Evolutionary conservation across 345 rosid species (phyloP).

Genomic region (Anastatica hierochuntica): DNA sequence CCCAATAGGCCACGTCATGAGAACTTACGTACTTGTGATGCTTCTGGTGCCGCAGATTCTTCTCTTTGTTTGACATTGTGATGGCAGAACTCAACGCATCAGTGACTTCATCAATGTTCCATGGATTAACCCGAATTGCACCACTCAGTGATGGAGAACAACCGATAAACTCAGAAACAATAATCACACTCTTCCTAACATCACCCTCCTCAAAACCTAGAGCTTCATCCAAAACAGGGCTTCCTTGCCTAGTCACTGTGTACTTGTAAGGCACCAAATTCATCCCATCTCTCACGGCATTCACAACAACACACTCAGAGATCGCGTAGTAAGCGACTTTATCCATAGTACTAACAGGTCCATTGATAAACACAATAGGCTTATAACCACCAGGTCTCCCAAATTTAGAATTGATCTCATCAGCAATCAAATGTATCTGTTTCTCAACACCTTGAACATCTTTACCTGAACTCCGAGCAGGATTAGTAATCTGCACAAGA

Average conservation of each 20-base stretch:
- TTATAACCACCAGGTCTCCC: conserved; percentile 48
- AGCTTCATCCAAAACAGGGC: conserved; percentile 45
- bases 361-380: conserved; percentile 50
- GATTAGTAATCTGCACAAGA: conserved; percentile 67
- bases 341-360: conserved; percentile 48
- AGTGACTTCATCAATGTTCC: conserved; percentile 58
- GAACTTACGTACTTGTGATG: conserved; percentile 77
- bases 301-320: conserved; percentile 72
- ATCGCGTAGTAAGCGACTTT: conserved; percentile 58
- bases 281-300: conserved; percentile 84
- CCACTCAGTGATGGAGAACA: conserved; percentile 91
- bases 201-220: conserved; percentile 35
- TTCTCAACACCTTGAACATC: conserved; percentile 54
- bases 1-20: conserved; percentile 77
- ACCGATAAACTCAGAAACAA: conserved; percentile 76
- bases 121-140: conserved; percentile 76
- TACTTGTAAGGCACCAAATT: conserved; percentile 76
- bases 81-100: conserved; percentile 53
- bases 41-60: conserved; percentile 62
- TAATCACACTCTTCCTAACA: conserved; percentile 9
- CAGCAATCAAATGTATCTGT: conserved; percentile 34
- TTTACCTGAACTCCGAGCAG: conserved; percentile 66
- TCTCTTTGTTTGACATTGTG: conserved; percentile 39
- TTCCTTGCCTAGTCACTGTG: conserved; percentile 64
- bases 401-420: conserved; percentile 41